phyloP scores from a whole-genome alignment of 441 rosid species.

The Populus tomentosa region DNA sequence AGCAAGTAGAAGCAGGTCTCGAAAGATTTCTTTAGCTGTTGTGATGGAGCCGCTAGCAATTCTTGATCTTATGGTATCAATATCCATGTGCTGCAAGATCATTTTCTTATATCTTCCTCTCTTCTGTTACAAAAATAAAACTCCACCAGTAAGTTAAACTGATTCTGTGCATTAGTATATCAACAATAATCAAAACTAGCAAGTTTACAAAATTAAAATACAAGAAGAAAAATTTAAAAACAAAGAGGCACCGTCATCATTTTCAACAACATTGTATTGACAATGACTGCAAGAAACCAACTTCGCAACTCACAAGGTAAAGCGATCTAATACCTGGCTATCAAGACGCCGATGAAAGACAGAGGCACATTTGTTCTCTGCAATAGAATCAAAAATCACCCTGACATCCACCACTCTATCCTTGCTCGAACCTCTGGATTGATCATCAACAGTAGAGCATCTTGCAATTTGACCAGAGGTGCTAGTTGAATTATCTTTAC shows the following conservation, averaged over 20 bases:
- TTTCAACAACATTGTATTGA: not conserved
- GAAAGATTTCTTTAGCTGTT: slow-evolving; percentile 57
- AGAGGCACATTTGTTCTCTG: slow-evolving; percentile 50
- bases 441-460: slow-evolving; percentile 28
- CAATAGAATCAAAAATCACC: slow-evolving; percentile 45
- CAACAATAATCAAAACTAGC: not conserved
- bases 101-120: slow-evolving; percentile 85
- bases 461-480: slow-evolving; percentile 35
- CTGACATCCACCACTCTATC: slow-evolving; percentile 35
- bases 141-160: slow-evolving; percentile 6
- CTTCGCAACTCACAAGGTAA: not conserved
- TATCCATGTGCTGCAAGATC: slow-evolving; percentile 66
- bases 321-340: slow-evolving; percentile 59
- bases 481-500: slow-evolving; percentile 49
- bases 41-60: slow-evolving; percentile 38
- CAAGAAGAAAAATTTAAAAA: not conserved
- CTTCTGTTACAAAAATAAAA: slow-evolving; percentile 39
- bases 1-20: slow-evolving; percentile 68
- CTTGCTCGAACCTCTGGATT: slow-evolving; percentile 29
- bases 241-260: not conserved
- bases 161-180: not conserved
- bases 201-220: not conserved
- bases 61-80: slow-evolving; percentile 63
- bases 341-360: slow-evolving; percentile 68
- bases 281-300: not conserved